phyloP scores from a whole-genome alignment of 2,329 filamentous ascomycete species.

The Penicillium polonicum region DNA sequence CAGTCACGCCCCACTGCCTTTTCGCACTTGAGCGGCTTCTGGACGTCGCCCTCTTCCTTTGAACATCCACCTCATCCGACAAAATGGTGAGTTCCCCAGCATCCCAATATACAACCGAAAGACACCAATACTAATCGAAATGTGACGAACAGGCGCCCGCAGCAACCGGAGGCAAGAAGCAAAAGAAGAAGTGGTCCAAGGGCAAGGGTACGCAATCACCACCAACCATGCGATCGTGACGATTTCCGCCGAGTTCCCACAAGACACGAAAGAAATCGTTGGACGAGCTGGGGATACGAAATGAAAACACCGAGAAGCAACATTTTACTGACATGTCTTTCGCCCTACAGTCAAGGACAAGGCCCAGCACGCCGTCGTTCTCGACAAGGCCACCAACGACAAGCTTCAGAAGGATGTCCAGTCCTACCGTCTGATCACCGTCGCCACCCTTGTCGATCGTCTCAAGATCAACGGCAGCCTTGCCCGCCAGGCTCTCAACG shows the following conservation, averaged over 20 bases:
- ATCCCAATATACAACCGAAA: not conserved
- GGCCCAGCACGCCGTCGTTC: conserved; percentile 96
- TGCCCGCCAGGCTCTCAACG: conserved; percentile 81
- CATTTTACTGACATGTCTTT: conserved; percentile 21
- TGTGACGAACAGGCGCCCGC: conserved; percentile 43
- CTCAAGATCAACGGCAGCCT: conserved; percentile 99
- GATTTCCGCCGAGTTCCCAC: conserved; percentile 15
- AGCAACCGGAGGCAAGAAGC: conserved; percentile 52
- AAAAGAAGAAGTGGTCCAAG: conserved; percentile 60
- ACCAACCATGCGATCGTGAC: conserved; percentile 25
- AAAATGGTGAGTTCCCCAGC: conserved; percentile 28
- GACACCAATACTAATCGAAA: conserved; percentile 15
- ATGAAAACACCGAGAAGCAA: conserved; percentile 8
- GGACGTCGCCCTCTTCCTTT: conserved; percentile 19
- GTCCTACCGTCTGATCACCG: conserved; percentile 98
- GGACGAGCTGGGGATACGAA: conserved; percentile 10
- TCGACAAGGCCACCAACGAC: conserved; percentile 96
- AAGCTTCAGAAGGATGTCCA: conserved; percentile 99
- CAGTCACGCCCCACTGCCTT: conserved; percentile 29
- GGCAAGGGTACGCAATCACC: conserved; percentile 51
- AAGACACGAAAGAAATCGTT: conserved; percentile 17
- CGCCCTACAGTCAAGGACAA: conserved; percentile 92
- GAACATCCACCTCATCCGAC: conserved; percentile 27
- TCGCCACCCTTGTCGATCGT: conserved; percentile 97
- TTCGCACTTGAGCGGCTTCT: conserved; percentile 25